These are phyloP conservation scores for Mortierella claussenii DNA, from an alignment of 192 early-diverging fungal species.

Conservation along the genomic window DNA sequence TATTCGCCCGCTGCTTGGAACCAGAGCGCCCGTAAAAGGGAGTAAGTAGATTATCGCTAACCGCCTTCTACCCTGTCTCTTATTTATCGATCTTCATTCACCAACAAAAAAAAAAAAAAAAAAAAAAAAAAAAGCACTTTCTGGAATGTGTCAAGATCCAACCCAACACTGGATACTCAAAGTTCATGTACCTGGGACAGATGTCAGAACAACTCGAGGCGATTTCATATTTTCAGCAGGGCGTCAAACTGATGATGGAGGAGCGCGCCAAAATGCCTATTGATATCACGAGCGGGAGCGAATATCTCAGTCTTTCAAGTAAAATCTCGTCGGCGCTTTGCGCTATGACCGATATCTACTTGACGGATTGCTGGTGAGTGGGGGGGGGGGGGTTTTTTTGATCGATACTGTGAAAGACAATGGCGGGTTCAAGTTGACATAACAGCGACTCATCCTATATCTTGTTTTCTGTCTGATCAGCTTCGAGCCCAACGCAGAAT, in stretches of 20 bases:
- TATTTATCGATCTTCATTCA: no score
- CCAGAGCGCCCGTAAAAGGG: not conserved
- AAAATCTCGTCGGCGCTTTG: constrained; percentile 90
- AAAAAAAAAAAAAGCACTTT: no score
- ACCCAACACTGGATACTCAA: constrained; percentile 73
- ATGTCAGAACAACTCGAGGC: constrained; percentile 73
- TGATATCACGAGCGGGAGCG: constrained; percentile 56
- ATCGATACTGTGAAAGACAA: no score
- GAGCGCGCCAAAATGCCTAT: constrained; percentile 57
- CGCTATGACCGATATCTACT: constrained; percentile 96
- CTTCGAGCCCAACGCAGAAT: constrained; percentile 91
- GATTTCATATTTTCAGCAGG: constrained; percentile 75
- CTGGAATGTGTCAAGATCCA: constrained; percentile 74
- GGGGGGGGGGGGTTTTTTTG: no score
- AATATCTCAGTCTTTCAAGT: constrained; percentile 51
- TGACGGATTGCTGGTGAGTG: constrained; percentile 95
- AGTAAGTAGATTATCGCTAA: constrained; percentile 4
- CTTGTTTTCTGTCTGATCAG: no score
- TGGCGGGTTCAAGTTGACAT: no score
- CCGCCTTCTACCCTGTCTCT: no score
- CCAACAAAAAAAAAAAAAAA: no score
- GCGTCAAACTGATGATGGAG: constrained; percentile 71
- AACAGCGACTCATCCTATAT: no score
- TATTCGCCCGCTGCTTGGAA: no score
- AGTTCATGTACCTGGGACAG: constrained; percentile 93